A percentile compares a stretch with the other conserved stretches of the same genome.
These are phyloP conservation scores for Aspergillus hortae DNA, from an alignment of 2,329 filamentous ascomycete genomes.

Conservation along the genomic window DNA sequence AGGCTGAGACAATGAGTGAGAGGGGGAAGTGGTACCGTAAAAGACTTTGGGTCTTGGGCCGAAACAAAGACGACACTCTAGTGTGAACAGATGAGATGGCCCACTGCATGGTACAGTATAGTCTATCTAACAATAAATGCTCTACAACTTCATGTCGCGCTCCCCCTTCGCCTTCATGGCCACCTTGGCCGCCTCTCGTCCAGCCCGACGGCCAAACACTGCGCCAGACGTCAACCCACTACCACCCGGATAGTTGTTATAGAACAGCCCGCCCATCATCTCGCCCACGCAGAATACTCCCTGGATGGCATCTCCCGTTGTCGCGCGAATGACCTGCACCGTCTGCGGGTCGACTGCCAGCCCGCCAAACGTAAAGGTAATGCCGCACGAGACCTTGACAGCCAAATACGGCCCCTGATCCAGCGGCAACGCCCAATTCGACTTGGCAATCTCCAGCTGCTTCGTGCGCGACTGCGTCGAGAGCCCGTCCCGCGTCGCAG, in stretches of 20 bases:
- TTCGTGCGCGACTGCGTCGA: slow-evolving; percentile 54
- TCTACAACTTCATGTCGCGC: neutral
- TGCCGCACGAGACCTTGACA: slow-evolving; percentile 61
- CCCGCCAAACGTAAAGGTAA: slow-evolving; percentile 68
- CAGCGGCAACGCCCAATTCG: slow-evolving; percentile 63
- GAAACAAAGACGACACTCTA: too few species aligned
- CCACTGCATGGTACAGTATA: too few species aligned
- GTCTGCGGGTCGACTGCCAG: slow-evolving; percentile 55
- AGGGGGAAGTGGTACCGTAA: too few species aligned
- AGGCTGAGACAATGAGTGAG: too few species aligned
- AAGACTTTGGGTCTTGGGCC: too few species aligned
- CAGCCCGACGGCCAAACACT: slow-evolving; percentile 50
- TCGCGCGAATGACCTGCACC: slow-evolving; percentile 49
- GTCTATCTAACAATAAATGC: too few species aligned
- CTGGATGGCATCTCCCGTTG: slow-evolving; percentile 45
- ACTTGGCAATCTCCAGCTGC: slow-evolving; percentile 52
- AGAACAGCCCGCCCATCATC: slow-evolving; percentile 64
- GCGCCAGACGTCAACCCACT: slow-evolving; percentile 59
- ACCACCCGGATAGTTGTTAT: slow-evolving; percentile 61
- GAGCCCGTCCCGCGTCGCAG: slow-evolving; percentile 58
- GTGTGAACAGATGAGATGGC: too few species aligned
- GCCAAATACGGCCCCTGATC: slow-evolving; percentile 58
- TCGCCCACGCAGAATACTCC: slow-evolving; percentile 62
- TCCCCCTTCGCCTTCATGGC: neutral
- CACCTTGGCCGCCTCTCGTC: slow-evolving; percentile 27